Base-by-base conservation (phyloP, 805 yeast genomes). In the Grigorovia yakushimaensis region DNA sequence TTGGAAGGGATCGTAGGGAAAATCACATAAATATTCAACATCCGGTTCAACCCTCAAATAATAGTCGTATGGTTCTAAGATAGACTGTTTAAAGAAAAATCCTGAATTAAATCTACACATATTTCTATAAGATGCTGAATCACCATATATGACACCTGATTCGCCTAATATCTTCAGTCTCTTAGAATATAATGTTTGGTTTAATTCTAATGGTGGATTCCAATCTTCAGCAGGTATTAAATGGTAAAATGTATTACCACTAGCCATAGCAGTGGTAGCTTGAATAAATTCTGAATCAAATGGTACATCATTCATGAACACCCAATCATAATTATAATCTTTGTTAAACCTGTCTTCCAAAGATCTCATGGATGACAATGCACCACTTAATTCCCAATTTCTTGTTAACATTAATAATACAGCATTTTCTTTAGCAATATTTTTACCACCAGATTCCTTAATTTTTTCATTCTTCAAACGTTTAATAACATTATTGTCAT, bases 91-190 rank as follows among this genome's bases (percentile, higher is more conserved):
- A 70, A 79, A 91, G 68, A 93, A 93, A 62, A 74, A 85, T 0
- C 98, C 97, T 2, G 95, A 83, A 61, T 93, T 91, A 70, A 84
- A 91, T 37, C 96, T 76, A 65, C 98, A 93, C 98, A 93, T 93
- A 65, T 91, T 89, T 61, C 97, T 77, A 59, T 84, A 84, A 1
- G 87, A 79, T 53, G 69, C 63, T 1, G 84, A 77, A 27, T 68
- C 74, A 1, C 88, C 91, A 60, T 84, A 84, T 1, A 83, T 65
- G 7, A 84, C 77, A 2, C 73, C 71, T 10, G 71, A 62, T 15
- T 70, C 69, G 13, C 58, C 65, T 70, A 75, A 67, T 1, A 74
- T 61, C 15, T 67, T 62, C 49, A 82, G 56, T 30, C 73, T 65
- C 51, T 72, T 70, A 20, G 76, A 70, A 59, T 79, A 75, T 39